A percentile compares a stretch with the other conserved stretches of the same genome.
phyloP scores from a whole-genome alignment of 2,329 filamentous ascomycete genomes.

The Claviceps sp. region DNA sequence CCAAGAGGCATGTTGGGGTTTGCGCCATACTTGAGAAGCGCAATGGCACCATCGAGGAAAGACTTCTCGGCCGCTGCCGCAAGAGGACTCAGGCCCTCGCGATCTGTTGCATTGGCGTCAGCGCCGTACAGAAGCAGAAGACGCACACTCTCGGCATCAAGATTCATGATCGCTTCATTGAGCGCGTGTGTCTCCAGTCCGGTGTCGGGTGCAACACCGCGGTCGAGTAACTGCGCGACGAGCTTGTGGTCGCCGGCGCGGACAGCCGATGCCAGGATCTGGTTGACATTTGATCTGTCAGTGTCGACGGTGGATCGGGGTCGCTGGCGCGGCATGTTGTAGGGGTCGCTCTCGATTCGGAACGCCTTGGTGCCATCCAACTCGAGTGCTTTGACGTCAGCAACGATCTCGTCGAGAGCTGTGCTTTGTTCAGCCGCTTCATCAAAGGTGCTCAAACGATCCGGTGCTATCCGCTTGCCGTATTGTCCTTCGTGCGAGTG shows the following conservation, averaged over 20 bases:
- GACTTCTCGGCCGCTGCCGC: constrained; percentile 36
- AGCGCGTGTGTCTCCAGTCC: constrained; percentile 33
- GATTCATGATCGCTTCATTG: constrained; percentile 36
- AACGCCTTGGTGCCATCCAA: constrained; percentile 28
- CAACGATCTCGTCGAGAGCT: constrained; percentile 14
- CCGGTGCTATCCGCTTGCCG: constrained; percentile 10
- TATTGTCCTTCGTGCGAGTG: constrained; percentile 17
- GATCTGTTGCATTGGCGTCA: constrained; percentile 38
- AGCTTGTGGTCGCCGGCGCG: constrained; percentile 43
- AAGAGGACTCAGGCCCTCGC: constrained; percentile 37
- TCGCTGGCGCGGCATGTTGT: constrained; percentile 36
- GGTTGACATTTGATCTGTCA: constrained; percentile 30
- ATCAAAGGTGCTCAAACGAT: constrained; percentile 19
- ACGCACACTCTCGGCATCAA: constrained; percentile 40
- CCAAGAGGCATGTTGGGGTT: constrained; percentile 40
- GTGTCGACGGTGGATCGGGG: constrained; percentile 31
- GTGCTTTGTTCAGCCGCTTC: constrained; percentile 8
- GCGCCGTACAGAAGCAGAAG: constrained; percentile 44
- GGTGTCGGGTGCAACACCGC: constrained; percentile 39
- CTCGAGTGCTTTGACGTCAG: constrained; percentile 24
- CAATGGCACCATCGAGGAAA: constrained; percentile 42
- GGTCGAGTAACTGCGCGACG: constrained; percentile 43
- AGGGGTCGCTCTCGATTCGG: constrained; percentile 36
- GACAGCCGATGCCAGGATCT: constrained; percentile 39
- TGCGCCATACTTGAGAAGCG: constrained; percentile 51